phyloP scores from a whole-genome alignment of 805 yeast species.

The Schizosaccharomyces cryophilus region DNA sequence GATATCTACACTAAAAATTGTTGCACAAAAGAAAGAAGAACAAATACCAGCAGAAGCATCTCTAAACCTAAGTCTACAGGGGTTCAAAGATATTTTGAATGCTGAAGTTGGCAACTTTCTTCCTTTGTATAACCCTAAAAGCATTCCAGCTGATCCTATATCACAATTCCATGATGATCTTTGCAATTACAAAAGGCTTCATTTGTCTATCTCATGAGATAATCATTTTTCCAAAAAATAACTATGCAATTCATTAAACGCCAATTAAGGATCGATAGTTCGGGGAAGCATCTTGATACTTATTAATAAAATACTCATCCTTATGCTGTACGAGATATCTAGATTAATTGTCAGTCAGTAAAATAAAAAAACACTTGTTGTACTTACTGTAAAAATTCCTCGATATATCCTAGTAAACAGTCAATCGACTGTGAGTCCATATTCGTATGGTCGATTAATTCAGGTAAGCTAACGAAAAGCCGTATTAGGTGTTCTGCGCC shows the following conservation, averaged over 20 bases:
- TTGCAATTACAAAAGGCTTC: too few species aligned
- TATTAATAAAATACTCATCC: background rate
- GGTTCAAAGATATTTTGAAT: background rate
- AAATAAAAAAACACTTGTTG: background rate
- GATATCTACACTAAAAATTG: too few species aligned
- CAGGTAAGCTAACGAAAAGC: slow-evolving; percentile 56
- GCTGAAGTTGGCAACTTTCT: background rate
- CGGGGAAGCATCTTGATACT: slow-evolving; percentile 1
- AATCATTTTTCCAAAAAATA: background rate
- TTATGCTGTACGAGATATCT: background rate
- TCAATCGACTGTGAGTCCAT: background rate
- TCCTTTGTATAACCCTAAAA: too few species aligned
- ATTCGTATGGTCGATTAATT: slow-evolving; percentile 42
- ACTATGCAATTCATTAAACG: background rate
- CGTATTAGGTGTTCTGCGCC: slow-evolving; percentile 69
- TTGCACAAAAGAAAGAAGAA: too few species aligned
- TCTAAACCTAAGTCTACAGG: background rate
- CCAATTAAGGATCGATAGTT: slow-evolving; percentile 1
- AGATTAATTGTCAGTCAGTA: background rate
- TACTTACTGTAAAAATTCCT: background rate
- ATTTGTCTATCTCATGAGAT: too few species aligned
- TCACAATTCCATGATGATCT: too few species aligned
- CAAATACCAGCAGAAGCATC: background rate
- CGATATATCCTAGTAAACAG: background rate
- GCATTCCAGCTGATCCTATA: too few species aligned